Base-by-base conservation (phyloP, 805 yeast genomes). In the Suhomyces pyralidae region DNA sequence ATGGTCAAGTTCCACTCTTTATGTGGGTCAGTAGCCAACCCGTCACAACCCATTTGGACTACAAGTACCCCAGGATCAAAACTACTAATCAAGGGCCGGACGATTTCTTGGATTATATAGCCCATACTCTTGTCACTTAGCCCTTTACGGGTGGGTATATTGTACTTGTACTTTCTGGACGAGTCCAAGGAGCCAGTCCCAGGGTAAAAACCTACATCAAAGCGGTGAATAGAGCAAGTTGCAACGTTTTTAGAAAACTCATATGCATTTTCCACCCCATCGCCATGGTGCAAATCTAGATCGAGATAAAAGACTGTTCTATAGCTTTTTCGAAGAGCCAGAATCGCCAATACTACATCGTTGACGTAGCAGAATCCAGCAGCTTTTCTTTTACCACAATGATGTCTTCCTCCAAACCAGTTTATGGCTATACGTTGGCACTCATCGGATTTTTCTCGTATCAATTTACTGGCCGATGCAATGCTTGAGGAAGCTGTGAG, bases 361-460 rank as follows among this genome's bases (percentile, higher is more conserved):
- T 87, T 87, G 2, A 85, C 70, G 60, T 87, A 87, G 61, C 94
- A 87, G 61, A 84, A 87, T 2, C 93, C 93, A 9, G 86, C 75
- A 1, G 89, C 88, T 32, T 61, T 69, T 0, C 76, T 59, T 57
- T 77, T 78, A 45, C 68, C 71, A 4, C 84, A 83, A 65, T 87
- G 94, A 61, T 87, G 94, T 46, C 92, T 67, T 1, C 94, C 96
- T 6, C 96, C 96, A 60, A 82, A 81, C 91, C 91, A 88, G 61
- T 86, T 86, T 45, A 88, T 73, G 1, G 80, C 84, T 1, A 81
- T 67, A 8, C 63, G 53, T 40, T 70, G 72, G 25, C 58, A 5
- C 1, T 15, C n/a, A n/a, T 38, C 22, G 28, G 48, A 38, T 47
- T 38, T 49, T 45, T 48, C 1, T 62, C 48, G 3, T 78, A 57